Evolutionary conservation across 495 filamentous ascomycete genomes (phyloP), one percentile per base, ranked within the genome.

Genomic region (Daldinia bambusicola): DNA sequence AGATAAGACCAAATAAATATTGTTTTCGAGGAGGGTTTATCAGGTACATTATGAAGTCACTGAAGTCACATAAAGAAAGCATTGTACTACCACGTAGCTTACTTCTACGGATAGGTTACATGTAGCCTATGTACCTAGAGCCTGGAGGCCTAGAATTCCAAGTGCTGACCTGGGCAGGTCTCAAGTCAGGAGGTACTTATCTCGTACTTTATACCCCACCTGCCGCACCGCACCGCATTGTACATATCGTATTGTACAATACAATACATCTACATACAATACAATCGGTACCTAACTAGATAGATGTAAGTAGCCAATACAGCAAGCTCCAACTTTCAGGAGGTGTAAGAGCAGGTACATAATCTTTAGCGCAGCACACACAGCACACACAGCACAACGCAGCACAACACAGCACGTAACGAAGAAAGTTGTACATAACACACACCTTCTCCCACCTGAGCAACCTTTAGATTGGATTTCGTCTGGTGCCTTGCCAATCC

Each of bases 401-500:
- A 53, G 45, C 26, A 26, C 26, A 26, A 26, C 26, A 55, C 12
- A 53, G 45, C 41, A 66, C 32, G 56, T 67, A 62, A 62, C 51
- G 32, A 51, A 55, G 31, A 57, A 56, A 26, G 26, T 26, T 26
- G 1, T 26, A 26, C 3, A 26, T 53, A 53, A 48, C 43, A 48
- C 43, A 48, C 66, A 56, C 48, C 13, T 32, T 30, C 36, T 62
- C 31, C 18, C 10, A 18, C 40, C 36, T 26, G 3, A 3, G 26
- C 26, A 26, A 26, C 26, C 26, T 26, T 63, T 60, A 22, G 16
- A 14, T 60, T 14, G 22, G 26, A 38, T 64, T 61, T 30, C 31
- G 45, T 26, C 26, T 26, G 26, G 26, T 71, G 62, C 69, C 69
- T 71, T 68, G 64, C 16, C 61, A 60, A 64, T 60, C 64, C 32